Evolutionary conservation across 2,329 filamentous ascomycete genomes (phyloP).

Genomic region (Fusarium nygamai): DNA sequence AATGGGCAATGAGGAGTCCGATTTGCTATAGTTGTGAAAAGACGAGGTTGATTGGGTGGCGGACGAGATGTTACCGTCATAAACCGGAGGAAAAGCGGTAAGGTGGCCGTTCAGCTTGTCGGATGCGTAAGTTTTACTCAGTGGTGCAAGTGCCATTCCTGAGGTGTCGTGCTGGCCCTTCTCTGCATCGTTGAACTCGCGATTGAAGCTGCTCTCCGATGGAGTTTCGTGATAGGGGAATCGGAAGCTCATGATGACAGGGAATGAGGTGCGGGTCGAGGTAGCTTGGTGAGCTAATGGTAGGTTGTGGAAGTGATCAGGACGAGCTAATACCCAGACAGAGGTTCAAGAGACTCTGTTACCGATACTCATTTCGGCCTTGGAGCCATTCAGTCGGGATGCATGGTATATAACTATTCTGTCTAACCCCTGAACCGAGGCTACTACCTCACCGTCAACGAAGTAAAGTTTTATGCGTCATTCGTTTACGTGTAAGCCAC

Average conservation of each 20-base stretch:
- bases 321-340: not conserved
- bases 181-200: not conserved
- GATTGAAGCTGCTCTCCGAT: not conserved
- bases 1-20: not conserved
- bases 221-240: not conserved
- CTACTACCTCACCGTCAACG: rapidly evolving
- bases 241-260: not conserved
- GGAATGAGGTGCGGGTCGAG: rapidly evolving
- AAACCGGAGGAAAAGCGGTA: not conserved
- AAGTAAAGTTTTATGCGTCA: not conserved
- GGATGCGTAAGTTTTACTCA: too few species aligned
- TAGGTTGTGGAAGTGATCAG: too few species aligned
- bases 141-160: not conserved
- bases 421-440: not conserved
- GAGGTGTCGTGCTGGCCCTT: not conserved
- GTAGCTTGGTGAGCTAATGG: too few species aligned
- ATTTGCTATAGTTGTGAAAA: not conserved
- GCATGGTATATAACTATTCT: not conserved
- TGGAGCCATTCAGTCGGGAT: rapidly evolving
- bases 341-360: too few species aligned
- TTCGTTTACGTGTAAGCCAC: not conserved
- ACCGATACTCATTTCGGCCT: not conserved
- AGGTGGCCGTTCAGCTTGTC: not conserved
- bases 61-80: not conserved
- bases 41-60: not conserved